A percentile compares a stretch with the other conserved stretches of the same genome.
phyloP scores from a whole-genome alignment of 257 asterid species.

The Solanum arcanum region DNA sequence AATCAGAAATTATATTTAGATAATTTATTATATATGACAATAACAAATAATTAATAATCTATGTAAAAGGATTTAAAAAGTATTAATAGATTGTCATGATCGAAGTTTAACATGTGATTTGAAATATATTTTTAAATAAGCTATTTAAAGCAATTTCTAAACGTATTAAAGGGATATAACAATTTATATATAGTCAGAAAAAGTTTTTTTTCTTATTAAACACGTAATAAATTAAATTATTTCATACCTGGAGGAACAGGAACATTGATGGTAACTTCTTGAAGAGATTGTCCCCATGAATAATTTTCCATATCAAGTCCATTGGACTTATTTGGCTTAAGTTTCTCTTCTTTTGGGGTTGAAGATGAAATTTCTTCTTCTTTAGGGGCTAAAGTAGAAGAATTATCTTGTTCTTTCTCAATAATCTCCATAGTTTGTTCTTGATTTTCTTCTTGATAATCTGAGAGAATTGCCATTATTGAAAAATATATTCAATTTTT shows the following conservation, averaged over 20 bases:
- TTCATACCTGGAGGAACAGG: constrained; percentile 41
- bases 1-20: fast-evolving
- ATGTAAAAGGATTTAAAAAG: too few species aligned
- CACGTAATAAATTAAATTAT: background rate
- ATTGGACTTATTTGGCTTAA: constrained; percentile 41
- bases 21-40: background rate
- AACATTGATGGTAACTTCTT: constrained; percentile 56
- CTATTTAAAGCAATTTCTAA: too few species aligned
- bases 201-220: background rate
- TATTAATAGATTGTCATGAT: too few species aligned
- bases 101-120: too few species aligned
- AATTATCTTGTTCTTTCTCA: background rate
- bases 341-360: background rate
- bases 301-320: constrained; percentile 74
- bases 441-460: background rate
- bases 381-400: background rate
- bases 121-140: too few species aligned
- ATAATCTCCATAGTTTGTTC: background rate
- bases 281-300: constrained; percentile 69
- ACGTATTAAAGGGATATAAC: too few species aligned
- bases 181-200: too few species aligned
- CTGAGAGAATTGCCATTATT: background rate
- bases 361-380: background rate
- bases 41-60: too few species aligned
- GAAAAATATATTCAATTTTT: background rate